Percentiles rank a stretch among this genome's conserved stretches.
Evolutionary conservation across 495 filamentous ascomycete species (phyloP).

Genomic region (Chaetomium fimeti): DNA sequence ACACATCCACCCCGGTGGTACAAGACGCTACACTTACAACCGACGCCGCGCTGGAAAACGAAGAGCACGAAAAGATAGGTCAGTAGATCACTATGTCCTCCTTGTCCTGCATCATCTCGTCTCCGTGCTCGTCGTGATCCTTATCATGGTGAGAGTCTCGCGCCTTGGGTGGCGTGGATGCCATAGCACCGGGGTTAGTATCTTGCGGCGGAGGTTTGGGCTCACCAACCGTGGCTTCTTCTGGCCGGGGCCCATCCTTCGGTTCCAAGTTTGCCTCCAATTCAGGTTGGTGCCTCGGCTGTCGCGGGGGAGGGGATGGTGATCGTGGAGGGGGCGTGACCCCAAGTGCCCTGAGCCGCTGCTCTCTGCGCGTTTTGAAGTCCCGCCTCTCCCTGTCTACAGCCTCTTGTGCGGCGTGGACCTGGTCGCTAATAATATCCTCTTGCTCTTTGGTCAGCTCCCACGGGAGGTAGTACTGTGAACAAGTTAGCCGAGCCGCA

Average conservation of each 20-base stretch:
- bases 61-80: slow-evolving; percentile 25
- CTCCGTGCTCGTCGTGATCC: slow-evolving; percentile 65
- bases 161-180: slow-evolving; percentile 23
- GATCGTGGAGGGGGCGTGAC: slow-evolving; percentile 30
- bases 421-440: slow-evolving; percentile 48
- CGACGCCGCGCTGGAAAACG: background rate
- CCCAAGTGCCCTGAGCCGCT: slow-evolving; percentile 33
- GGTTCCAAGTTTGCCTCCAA: slow-evolving; percentile 1
- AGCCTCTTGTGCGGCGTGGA: slow-evolving; percentile 44
- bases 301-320: slow-evolving; percentile 11
- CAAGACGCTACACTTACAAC: slow-evolving; percentile 10
- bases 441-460: slow-evolving; percentile 59
- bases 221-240: slow-evolving; percentile 47
- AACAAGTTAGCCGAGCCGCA: slow-evolving; percentile 36
- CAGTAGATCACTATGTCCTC: slow-evolving; percentile 88
- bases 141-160: slow-evolving; percentile 34
- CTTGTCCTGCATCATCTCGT: slow-evolving; percentile 69
- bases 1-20: background rate
- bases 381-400: slow-evolving; percentile 48
- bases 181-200: slow-evolving; percentile 40
- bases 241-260: slow-evolving; percentile 20
- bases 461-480: slow-evolving; percentile 88
- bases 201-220: slow-evolving; percentile 42
- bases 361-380: slow-evolving; percentile 43
- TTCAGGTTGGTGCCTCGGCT: background rate